Conservation (phyloP, 2,329 filamentous ascomycete species). For the Verticillium klebahnii region DNA sequence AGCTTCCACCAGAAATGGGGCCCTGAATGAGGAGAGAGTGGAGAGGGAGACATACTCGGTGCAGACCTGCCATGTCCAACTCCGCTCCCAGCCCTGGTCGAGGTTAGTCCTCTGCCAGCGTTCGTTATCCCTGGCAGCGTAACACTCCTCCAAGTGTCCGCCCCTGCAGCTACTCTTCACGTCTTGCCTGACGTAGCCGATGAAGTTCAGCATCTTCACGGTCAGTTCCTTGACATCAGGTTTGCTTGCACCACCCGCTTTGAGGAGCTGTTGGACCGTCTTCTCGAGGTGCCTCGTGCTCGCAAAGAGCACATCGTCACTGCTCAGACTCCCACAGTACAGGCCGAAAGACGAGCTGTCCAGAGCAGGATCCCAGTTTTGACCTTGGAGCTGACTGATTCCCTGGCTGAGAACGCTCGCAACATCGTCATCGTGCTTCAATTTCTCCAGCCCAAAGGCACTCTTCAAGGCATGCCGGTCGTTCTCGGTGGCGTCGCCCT, state of each 20-base stretch:
- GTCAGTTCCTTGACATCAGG: conserved; percentile 30
- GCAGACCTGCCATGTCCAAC: conserved; percentile 52
- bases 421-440: conserved; percentile 43
- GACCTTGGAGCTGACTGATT: conserved; percentile 38
- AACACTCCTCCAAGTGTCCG: conserved; percentile 23
- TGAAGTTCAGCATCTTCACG: conserved; percentile 45
- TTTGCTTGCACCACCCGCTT: conserved; percentile 31
- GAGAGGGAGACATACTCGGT: conserved; percentile 30
- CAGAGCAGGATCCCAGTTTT: conserved; percentile 49
- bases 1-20: not conserved
- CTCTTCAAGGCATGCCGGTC: conserved; percentile 22
- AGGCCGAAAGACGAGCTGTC: conserved; percentile 35
- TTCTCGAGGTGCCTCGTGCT: conserved; percentile 28
- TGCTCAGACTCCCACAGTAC: conserved; percentile 44
- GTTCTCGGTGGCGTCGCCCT: not conserved
- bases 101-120: conserved; percentile 14
- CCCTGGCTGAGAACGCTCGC: conserved; percentile 34
- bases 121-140: conserved; percentile 18
- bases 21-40: not conserved
- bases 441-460: conserved; percentile 40
- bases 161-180: conserved; percentile 17
- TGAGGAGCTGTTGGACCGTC: conserved; percentile 33
- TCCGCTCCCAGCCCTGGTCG: conserved; percentile 21
- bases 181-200: conserved; percentile 36
- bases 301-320: conserved; percentile 34